Evolutionary conservation across 371 early-diverging fungal species (phyloP), one percentile per base, ranked within the genome.

Genomic region (Lichtheimia ornata): DNA sequence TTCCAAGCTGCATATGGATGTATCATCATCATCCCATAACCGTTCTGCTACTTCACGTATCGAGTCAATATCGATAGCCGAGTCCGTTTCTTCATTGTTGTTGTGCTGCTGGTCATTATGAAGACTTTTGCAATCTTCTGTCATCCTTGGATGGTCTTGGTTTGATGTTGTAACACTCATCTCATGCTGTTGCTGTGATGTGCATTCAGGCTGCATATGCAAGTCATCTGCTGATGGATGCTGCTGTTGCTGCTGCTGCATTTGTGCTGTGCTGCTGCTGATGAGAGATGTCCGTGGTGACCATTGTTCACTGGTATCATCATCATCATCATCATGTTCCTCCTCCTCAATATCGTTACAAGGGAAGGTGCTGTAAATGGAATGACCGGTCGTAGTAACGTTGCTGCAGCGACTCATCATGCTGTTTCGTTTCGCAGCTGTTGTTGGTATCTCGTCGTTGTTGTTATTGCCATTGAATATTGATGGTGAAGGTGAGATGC

Each of bases 1-100:
- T 58, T 76, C 72, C 6, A 54, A 63, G 50, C 65, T 56, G 13
- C 76, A 74, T 51, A 79, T 67, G 4, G 47, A 47, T 22, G 47
- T 53, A 11, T 64, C 64, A 50, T 74, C 74, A 41, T 76, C 74
- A 44, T 66, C 44, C 79, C 79, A 79, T n/a, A 76, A 59, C 14
- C 59, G 51, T 5, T 55, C 49, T 5, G 73, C 75, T 50, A 72
- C 63, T 1, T 35, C 35, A 11, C 35, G 35, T 35, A 35, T 35
- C 2, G 35, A 35, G 9, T 35, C 35, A 6, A 35, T 35, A 11
- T 35, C 35, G 2, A 35, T 35, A 2, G 35, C 35, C 0, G 35
- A 35, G 9, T 35, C 35, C 1, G 35, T 11, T 9, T 35, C 35
- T 9, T 35, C 30, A 5, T n/a, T n/a, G n/a, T n/a, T n/a, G n/a